phyloP scores from a whole-genome alignment of 352 stramenopile genomes.

The Pythium monospermum region DNA sequence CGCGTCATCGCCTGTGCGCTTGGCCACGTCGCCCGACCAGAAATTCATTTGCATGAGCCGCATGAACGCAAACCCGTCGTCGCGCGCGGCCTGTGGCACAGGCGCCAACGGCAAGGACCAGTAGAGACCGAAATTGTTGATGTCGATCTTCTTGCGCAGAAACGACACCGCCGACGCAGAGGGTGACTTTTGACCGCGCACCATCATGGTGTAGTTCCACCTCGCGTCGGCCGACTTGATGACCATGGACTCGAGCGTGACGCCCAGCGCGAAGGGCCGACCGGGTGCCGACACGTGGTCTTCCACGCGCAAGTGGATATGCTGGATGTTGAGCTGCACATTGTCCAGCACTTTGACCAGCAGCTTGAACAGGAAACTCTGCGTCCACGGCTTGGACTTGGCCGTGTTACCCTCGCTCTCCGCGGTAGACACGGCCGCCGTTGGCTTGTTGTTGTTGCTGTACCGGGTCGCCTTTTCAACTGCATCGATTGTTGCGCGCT shows the following conservation, averaged over 20 bases:
- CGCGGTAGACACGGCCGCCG: too few species aligned
- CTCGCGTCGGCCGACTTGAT: conserved; percentile 76
- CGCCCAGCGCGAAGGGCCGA: conserved; percentile 50
- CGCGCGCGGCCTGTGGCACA: conserved; percentile 35
- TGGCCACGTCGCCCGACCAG: conserved; percentile 19
- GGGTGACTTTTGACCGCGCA: conserved; percentile 27
- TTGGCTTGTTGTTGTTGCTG: conserved; percentile 33
- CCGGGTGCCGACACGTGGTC: conserved; percentile 45
- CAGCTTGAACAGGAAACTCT: conserved; percentile 77
- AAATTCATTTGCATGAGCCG: conserved; percentile 69
- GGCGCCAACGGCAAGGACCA: conserved; percentile 56
- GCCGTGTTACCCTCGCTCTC: conserved; percentile 7
- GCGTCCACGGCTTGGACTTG: conserved; percentile 36
- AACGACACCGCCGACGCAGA: conserved; percentile 27
- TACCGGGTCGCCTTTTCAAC: conserved; percentile 72
- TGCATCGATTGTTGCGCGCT: conserved; percentile 70
- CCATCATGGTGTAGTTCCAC: conserved; percentile 83
- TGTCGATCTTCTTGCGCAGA: conserved; percentile 76
- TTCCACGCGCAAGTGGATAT: conserved; percentile 70
- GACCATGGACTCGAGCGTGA: conserved; percentile 76
- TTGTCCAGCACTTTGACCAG: conserved; percentile 81
- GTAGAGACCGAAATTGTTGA: conserved; percentile 80
- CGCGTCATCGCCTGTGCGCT: conserved; percentile 13
- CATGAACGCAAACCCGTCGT: conserved; percentile 56
- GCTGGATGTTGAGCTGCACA: conserved; percentile 75